Evolutionary conservation across 345 rosid species (phyloP).

Genomic region (Garcia nutans): DNA sequence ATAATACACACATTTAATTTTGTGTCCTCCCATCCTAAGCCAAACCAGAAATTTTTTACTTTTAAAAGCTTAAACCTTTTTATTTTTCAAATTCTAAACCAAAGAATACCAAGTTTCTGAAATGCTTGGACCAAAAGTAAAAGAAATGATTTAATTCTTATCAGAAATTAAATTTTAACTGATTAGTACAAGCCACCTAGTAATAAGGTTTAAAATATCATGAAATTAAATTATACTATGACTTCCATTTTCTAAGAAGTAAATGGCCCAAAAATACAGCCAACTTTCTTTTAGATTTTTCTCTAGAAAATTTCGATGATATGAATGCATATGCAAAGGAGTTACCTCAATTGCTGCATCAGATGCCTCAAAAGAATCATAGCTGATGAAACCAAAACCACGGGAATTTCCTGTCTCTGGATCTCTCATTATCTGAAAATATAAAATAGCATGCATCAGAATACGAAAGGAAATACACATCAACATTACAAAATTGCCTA

Average conservation of each 20-base stretch:
- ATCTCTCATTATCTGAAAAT: slow-evolving; percentile 89
- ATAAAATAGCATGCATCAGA: slow-evolving; percentile 16
- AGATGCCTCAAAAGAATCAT: slow-evolving; percentile 97
- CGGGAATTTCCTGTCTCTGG: slow-evolving; percentile 98
- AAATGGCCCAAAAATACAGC: too few species aligned
- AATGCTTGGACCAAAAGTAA: background rate
- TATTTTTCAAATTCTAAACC: background rate
- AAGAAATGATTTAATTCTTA: background rate
- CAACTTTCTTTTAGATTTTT: background rate
- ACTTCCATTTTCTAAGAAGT: too few species aligned
- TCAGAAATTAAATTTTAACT: background rate
- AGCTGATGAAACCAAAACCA: slow-evolving; percentile 97
- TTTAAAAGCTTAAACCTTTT: too few species aligned
- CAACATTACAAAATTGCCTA: background rate
- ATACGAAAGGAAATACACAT: background rate
- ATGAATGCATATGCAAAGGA: background rate
- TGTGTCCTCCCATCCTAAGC: too few species aligned
- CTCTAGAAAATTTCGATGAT: background rate
- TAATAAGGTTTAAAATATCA: too few species aligned
- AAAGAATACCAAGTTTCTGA: background rate
- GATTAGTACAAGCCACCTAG: background rate
- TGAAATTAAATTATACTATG: too few species aligned
- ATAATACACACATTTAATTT: too few species aligned
- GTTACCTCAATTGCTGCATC: slow-evolving; percentile 97
- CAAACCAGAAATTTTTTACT: too few species aligned